Conservation (phyloP, 176 grass and related monocot species). For the Oryza australiensis region DNA sequence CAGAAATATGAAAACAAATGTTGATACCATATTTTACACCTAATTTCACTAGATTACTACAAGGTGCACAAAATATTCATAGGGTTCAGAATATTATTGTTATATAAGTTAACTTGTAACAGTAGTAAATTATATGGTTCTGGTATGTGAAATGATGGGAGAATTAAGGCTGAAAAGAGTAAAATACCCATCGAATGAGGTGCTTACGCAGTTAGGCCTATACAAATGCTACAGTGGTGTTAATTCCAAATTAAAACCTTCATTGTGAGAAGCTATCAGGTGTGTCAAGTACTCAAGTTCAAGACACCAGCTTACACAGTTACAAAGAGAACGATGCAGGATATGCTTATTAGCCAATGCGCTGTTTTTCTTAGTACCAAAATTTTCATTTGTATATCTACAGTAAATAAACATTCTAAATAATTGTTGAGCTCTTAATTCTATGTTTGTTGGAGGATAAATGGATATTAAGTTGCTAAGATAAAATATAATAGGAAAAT, state of each 20-base stretch:
- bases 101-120: not conserved
- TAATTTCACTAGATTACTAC: conserved; percentile 1
- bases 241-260: not conserved
- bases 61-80: not conserved
- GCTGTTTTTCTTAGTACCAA: conserved; percentile 2
- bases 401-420: not conserved
- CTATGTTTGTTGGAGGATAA: not conserved
- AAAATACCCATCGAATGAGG: not conserved
- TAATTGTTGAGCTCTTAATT: not conserved
- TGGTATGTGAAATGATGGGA: not conserved
- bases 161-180: not conserved
- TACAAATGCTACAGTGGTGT: not conserved
- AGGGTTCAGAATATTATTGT: not conserved
- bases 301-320: conserved; percentile 6
- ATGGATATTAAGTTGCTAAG: conserved; percentile 17
- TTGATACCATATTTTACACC: not conserved
- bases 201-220: not conserved
- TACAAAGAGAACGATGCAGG: not conserved
- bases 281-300: conserved; percentile 1
- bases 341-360: conserved; percentile 6
- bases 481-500: not conserved
- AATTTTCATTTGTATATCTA: not conserved
- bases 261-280: not conserved
- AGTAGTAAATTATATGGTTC: not conserved
- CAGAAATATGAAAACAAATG: not conserved